Evolutionary conservation across 345 rosid species (phyloP).

Genomic region (Zanthoxylum bungeanum): DNA sequence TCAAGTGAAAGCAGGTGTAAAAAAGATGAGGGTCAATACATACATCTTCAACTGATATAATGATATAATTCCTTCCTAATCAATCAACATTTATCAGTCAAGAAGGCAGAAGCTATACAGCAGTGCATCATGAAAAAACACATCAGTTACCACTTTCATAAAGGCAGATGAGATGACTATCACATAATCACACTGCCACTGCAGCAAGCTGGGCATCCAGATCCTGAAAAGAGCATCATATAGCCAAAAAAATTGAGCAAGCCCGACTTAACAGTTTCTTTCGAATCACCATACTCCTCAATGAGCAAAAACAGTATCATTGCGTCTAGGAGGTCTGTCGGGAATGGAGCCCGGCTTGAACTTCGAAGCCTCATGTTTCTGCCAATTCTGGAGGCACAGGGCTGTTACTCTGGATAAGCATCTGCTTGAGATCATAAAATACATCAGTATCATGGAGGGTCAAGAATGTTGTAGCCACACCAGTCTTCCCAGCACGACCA

Average conservation of each 20-base stretch:
- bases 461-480: conserved; percentile 89
- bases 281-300: conserved; percentile 28
- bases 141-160: neutral
- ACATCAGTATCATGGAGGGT: conserved; percentile 78
- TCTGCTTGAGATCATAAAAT: conserved; percentile 95
- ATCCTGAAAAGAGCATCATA: neutral
- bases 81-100: conserved; percentile 4
- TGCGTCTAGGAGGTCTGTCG: conserved; percentile 89
- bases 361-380: conserved; percentile 89
- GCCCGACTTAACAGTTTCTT: neutral
- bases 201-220: neutral
- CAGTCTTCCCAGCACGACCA: conserved; percentile 95
- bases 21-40: neutral
- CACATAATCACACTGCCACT: neutral
- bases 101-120: conserved; percentile 6
- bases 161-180: neutral
- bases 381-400: conserved; percentile 91
- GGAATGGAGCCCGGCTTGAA: conserved; percentile 91
- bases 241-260: neutral
- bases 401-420: conserved; percentile 94
- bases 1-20: neutral
- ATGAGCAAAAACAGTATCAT: conserved; percentile 80
- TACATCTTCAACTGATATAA: conserved; percentile 8
- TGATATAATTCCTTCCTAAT: conserved; percentile 6
- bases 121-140: neutral